Base-by-base conservation (phyloP, 345 rosid genomes). In the Geranium rotundifolium region DNA sequence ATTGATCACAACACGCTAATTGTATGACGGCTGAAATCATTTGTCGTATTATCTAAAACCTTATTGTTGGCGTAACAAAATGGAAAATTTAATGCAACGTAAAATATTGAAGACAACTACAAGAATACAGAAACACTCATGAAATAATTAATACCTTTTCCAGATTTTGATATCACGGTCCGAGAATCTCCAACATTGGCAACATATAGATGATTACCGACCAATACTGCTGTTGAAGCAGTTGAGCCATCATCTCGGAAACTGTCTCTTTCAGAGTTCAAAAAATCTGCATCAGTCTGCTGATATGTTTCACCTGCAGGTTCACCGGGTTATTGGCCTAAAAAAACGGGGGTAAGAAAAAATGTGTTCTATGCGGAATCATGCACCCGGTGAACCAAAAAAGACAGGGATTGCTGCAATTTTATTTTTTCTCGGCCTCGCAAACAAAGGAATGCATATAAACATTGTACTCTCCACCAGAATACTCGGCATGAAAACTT, bases 141-240 rank as follows among this genome's bases (percentile, higher is more conserved):
- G 19, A 4, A 4, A 34, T 17, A 54, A 62, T 20, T 5, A 17
- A 49, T 76, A 93, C 99, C 99, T 82, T 85, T 82, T 58, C 97
- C 97, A 72, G 89, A 84, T 71, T 84, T 95, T 54, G 96, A 90
- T 77, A 90, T 78, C 61, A 95, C 84, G 30, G 99, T 84, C 63
- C 99, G 81, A 10, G 99, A 95, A 72, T 95, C 97, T 80, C 99
- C 99, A 70, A 95, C 99, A 71, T 90, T 95, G 57, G 99, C 99
- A 80, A 95, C 99, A 72, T 81, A 95, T 8, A 90, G 79, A 82
- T 88, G 99, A 71, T 77, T 81, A 67, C 92, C 96, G 31, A 95
- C 86, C 74, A 95, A 73, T 29, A 95, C 86, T 54, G 96, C 99
- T 61, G 97, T 80, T 20, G 99, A 95, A 77, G 99, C 99, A 64